phyloP scores from a whole-genome alignment of 2,329 filamentous ascomycete genomes.

The Arthroderma sp. region DNA sequence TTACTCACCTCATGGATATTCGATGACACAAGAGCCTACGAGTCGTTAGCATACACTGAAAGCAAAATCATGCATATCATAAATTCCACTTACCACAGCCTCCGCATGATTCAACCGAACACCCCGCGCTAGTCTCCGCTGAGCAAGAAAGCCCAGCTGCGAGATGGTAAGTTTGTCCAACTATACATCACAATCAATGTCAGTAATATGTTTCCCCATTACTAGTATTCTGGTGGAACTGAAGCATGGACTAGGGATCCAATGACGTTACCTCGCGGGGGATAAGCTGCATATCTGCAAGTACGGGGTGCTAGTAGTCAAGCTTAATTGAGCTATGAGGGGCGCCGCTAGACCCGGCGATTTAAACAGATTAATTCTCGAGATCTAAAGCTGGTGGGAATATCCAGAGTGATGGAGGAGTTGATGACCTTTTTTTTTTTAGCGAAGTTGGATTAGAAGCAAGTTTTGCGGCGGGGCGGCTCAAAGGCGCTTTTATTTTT shows the following conservation, averaged over 20 bases:
- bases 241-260: constrained; percentile 12
- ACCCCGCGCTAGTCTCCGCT: constrained; percentile 74
- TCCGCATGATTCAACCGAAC: constrained; percentile 83
- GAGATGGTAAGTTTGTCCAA: constrained; percentile 93
- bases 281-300: constrained; percentile 30
- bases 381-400: no score
- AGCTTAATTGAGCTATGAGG: no score
- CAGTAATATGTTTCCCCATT: no score
- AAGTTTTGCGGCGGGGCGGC: no score
- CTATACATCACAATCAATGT: constrained; percentile 32
- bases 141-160: constrained; percentile 74
- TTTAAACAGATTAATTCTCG: no score
- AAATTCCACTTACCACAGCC: constrained; percentile 49
- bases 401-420: no score
- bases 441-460: no score
- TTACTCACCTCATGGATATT: constrained; percentile 69
- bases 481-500: no score
- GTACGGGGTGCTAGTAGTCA: not conserved
- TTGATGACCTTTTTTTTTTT: no score
- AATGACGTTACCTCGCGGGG: constrained; percentile 29
- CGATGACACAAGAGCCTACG: constrained; percentile 51
- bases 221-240: constrained; percentile 1
- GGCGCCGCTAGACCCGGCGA: no score
- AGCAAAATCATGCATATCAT: constrained; percentile 7
- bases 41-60: not conserved